These are phyloP conservation scores for Acidomyces sp. DNA, from an alignment of 495 filamentous ascomycete genomes.

Conservation along the genomic window DNA sequence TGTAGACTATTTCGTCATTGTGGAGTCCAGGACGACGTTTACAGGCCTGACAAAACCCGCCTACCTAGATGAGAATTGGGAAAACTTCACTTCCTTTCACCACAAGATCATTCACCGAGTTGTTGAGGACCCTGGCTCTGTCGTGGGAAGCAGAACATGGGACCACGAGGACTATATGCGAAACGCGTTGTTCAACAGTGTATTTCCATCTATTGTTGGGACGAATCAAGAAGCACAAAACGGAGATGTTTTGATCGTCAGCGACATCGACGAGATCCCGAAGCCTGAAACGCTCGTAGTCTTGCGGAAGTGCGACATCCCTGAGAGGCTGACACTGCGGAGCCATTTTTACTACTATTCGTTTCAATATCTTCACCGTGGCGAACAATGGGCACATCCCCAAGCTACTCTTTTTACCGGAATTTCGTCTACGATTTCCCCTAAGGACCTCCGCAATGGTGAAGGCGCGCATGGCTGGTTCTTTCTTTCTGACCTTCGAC, in stretches of 20 bases:
- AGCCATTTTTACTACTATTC: constrained; percentile 44
- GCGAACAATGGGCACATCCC: constrained; percentile 41
- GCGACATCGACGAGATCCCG: constrained; percentile 18
- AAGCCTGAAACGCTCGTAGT: constrained; percentile 31
- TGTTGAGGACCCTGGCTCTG: constrained; percentile 31
- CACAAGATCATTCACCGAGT: constrained; percentile 44
- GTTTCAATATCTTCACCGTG: constrained; percentile 41
- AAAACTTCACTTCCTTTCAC: constrained; percentile 31
- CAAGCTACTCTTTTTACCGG: constrained; percentile 43
- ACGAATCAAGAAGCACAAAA: constrained; percentile 22
- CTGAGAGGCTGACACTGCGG: constrained; percentile 39
- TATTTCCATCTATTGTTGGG: constrained; percentile 33
- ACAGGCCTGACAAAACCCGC: constrained; percentile 38
- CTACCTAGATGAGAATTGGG: constrained; percentile 31
- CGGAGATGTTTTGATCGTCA: constrained; percentile 25
- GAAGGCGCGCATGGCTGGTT: constrained; percentile 14
- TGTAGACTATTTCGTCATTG: constrained; percentile 46
- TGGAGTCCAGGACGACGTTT: constrained; percentile 39
- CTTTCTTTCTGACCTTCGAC: constrained; percentile 3
- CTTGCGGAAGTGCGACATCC: constrained; percentile 38
- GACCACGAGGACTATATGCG: constrained; percentile 41
- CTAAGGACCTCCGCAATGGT: constrained; percentile 36
- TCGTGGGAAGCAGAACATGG: constrained; percentile 23
- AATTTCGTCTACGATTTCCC: constrained; percentile 33
- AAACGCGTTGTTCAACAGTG: constrained; percentile 37